phyloP scores from a whole-genome alignment of 1,139 yeast species.

The Spathaspora sp. region DNA sequence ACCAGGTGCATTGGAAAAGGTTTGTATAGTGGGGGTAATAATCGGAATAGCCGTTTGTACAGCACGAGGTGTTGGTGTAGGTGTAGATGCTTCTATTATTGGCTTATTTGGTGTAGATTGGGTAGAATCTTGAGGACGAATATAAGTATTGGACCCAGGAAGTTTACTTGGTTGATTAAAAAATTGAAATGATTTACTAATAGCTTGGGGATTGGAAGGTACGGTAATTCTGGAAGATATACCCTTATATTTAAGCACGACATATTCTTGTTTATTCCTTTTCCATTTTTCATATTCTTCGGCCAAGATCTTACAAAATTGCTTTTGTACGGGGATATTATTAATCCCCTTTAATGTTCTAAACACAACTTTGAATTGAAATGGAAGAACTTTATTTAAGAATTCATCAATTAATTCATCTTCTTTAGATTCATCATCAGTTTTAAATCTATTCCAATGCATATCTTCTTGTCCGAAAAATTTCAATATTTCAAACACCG shows the following conservation, averaged over 20 bases:
- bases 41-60: not conserved
- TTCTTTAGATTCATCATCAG: not conserved
- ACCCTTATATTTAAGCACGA: not conserved
- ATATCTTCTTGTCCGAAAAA: not conserved
- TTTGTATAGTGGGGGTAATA: not conserved
- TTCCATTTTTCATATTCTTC: slow-evolving; percentile 3
- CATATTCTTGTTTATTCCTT: not conserved
- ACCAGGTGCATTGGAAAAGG: not conserved
- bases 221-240: not conserved
- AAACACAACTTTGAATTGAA: slow-evolving; percentile 3
- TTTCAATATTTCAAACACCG: not conserved
- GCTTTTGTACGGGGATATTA: slow-evolving; percentile 1
- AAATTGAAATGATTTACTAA: not conserved
- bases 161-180: not conserved
- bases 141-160: not conserved
- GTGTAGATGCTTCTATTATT: not conserved
- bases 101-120: not conserved
- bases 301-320: slow-evolving; percentile 3
- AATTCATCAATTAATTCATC: slow-evolving; percentile 3
- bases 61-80: not conserved
- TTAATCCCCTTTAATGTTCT: slow-evolving; percentile 3
- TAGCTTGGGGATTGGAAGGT: not conserved
- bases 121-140: not conserved
- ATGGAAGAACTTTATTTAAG: slow-evolving; percentile 1
- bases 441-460: not conserved